Evolutionary conservation across 352 stramenopile genomes (phyloP).

Genomic region (Globisporangium recalcitrans): DNA sequence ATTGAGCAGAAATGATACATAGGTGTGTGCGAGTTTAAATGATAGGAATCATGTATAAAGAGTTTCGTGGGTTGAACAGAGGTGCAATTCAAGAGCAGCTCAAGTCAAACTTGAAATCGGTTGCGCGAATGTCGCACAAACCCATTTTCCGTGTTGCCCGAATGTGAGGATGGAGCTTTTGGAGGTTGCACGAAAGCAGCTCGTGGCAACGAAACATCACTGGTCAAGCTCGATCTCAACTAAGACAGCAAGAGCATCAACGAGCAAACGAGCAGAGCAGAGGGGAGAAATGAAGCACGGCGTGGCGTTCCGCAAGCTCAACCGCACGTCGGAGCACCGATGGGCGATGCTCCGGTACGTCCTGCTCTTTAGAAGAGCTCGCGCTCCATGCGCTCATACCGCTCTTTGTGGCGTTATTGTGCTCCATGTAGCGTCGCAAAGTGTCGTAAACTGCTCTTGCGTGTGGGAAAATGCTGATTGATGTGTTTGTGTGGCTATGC

Average conservation of each 20-base stretch:
- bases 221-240: conserved; percentile 5
- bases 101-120: neutral
- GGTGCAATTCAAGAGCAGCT: neutral
- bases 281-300: conserved; percentile 71
- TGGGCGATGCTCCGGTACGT: conserved; percentile 93
- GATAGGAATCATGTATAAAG: neutral
- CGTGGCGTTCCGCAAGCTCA: conserved; percentile 88
- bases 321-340: conserved; percentile 90
- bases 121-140: conserved; percentile 5
- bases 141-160: neutral
- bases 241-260: conserved; percentile 1
- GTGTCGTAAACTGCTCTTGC: neutral
- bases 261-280: conserved; percentile 1
- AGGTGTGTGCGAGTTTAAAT: neutral
- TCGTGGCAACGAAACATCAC: conserved; percentile 12
- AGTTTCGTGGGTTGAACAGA: neutral
- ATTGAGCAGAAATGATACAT: neutral
- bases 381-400: neutral
- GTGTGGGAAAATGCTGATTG: neutral
- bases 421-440: neutral
- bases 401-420: neutral
- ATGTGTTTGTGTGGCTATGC: conserved; percentile 6
- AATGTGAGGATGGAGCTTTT: neutral
- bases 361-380: neutral
- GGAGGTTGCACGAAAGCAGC: conserved; percentile 23